Conservation (phyloP, 305 asterid species). For the Stenogyne calaminthoides region DNA sequence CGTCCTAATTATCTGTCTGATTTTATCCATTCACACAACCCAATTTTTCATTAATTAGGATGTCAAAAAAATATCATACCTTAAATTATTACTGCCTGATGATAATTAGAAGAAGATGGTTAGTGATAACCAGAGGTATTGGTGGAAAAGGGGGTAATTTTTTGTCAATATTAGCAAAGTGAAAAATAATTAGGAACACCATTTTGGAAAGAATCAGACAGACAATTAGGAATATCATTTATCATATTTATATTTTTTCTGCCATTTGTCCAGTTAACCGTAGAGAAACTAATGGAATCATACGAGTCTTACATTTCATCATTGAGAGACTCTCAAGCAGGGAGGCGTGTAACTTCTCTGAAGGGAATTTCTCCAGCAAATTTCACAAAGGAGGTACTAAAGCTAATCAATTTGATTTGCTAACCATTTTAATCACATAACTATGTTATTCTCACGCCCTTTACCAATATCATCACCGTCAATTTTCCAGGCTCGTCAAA, state of each 20-base stretch:
- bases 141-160: background rate
- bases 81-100: no score
- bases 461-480: conserved; percentile 7
- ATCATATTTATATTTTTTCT: conserved; percentile 23
- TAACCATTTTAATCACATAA: background rate
- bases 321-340: conserved; percentile 55
- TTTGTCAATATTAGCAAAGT: background rate
- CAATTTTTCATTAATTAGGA: background rate
- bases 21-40: background rate
- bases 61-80: no score
- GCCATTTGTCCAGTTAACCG: conserved; percentile 56
- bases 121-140: background rate
- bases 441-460: conserved; percentile 7
- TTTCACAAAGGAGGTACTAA: conserved; percentile 81
- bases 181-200: background rate
- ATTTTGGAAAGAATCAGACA: background rate
- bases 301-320: conserved; percentile 63
- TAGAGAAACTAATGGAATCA: conserved; percentile 60
- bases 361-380: conserved; percentile 72
- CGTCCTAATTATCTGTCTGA: background rate
- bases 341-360: conserved; percentile 64
- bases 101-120: no score
- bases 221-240: background rate
- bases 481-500: conserved; percentile 63
- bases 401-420: background rate